These are phyloP conservation scores for Mortierella sp. DNA, from an alignment of 371 early-diverging fungal genomes.

Conservation along the genomic window DNA sequence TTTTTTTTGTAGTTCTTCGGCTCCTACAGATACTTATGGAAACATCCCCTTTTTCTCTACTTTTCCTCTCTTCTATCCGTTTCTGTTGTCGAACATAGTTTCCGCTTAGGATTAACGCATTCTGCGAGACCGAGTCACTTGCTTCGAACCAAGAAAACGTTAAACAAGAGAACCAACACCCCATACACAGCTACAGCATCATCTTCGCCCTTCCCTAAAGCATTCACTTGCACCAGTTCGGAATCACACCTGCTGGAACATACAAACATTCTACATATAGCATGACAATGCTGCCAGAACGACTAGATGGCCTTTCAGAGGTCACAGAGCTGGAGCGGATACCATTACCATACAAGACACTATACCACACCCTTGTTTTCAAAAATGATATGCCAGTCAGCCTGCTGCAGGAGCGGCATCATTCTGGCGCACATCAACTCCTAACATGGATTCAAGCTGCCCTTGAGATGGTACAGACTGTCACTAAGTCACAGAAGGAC, in stretches of 20 bases:
- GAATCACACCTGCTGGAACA: neutral
- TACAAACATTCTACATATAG: slow-evolving; percentile 1
- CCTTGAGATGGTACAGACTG: slow-evolving; percentile 16
- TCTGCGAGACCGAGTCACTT: slow-evolving; percentile 1
- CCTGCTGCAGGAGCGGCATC: slow-evolving; percentile 36
- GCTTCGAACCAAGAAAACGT: neutral
- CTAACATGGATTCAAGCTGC: slow-evolving; percentile 50
- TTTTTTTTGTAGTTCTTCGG: neutral
- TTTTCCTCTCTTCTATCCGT: slow-evolving; percentile 15
- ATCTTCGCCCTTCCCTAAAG: too few relatives aligned
- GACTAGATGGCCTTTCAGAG: slow-evolving; percentile 50
- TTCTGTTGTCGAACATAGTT: slow-evolving; percentile 7
- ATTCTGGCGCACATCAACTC: slow-evolving; percentile 37
- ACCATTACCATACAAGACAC: slow-evolving; percentile 52
- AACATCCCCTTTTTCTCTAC: slow-evolving; percentile 10
- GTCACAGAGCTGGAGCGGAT: slow-evolving; percentile 45
- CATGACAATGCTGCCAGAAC: slow-evolving; percentile 28
- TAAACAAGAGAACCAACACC: too few relatives aligned
- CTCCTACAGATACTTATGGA: slow-evolving; percentile 18
- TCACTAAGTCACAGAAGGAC: slow-evolving; percentile 13
- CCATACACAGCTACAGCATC: too few relatives aligned
- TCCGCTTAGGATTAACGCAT: slow-evolving; percentile 16
- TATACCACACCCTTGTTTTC: slow-evolving; percentile 51
- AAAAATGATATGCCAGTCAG: slow-evolving; percentile 53
- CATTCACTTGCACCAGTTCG: neutral